A percentile compares a stretch with the other conserved stretches of the same genome.
These are phyloP conservation scores for Oenanthe sinensis DNA, from an alignment of 129 eudicot genomes.

Conservation along the genomic window DNA sequence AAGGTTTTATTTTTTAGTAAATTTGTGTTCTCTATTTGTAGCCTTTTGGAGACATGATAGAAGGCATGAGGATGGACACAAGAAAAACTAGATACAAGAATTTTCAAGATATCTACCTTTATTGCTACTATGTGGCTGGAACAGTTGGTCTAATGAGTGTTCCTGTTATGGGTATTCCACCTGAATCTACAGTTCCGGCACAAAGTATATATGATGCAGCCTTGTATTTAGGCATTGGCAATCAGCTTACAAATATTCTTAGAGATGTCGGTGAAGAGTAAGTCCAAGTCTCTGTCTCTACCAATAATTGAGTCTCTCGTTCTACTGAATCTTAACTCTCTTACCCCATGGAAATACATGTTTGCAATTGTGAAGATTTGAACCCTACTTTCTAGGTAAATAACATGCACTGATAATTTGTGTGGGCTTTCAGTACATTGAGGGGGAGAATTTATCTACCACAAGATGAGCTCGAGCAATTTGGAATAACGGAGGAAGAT, in stretches of 20 bases:
- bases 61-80: conserved; percentile 93
- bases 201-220: conserved; percentile 66
- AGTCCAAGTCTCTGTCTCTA: conserved; percentile 20
- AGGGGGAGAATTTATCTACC: conserved; percentile 92
- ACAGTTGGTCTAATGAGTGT: conserved; percentile 92
- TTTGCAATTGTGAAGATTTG: not conserved
- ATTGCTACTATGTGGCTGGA: conserved; percentile 91
- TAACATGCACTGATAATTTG: not conserved
- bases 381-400: not conserved
- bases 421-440: conserved; percentile 39
- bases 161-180: conserved; percentile 86
- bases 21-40: not conserved
- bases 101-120: conserved; percentile 62
- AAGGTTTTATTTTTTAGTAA: not conserved
- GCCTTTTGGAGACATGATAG: conserved; percentile 97
- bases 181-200: conserved; percentile 48
- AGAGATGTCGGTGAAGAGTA: conserved; percentile 98
- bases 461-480: conserved; percentile 76
- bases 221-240: conserved; percentile 71
- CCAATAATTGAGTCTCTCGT: not conserved
- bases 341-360: too few species aligned
- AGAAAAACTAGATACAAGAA: conserved; percentile 59
- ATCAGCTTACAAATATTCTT: conserved; percentile 90
- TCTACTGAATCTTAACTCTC: not conserved
- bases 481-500: conserved; percentile 65